These are phyloP conservation scores for Penicillium nordicum DNA, from an alignment of 2,329 filamentous ascomycete species.

Conservation along the genomic window DNA sequence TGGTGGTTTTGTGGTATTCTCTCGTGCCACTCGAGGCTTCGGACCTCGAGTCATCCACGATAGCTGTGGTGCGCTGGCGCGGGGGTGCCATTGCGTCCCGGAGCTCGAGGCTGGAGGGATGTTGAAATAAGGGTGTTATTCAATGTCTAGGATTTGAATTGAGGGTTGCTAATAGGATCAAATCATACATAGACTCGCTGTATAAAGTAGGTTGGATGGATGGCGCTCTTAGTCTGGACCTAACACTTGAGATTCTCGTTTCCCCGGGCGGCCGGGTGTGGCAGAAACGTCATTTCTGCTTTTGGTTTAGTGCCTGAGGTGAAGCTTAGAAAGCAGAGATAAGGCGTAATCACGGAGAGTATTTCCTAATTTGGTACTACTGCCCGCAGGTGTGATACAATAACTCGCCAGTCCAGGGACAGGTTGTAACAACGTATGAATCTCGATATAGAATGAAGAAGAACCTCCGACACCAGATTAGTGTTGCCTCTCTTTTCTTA, in stretches of 20 bases:
- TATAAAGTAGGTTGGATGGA: constrained; percentile 1
- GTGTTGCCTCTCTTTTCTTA: neutral
- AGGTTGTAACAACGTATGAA: too few relatives aligned
- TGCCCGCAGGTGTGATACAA: too few relatives aligned
- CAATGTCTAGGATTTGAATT: neutral
- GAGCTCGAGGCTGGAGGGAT: constrained; percentile 8
- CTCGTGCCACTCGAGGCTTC: constrained; percentile 47
- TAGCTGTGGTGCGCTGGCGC: constrained; percentile 40
- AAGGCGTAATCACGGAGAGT: neutral
- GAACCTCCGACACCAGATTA: neutral
- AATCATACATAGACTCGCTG: constrained; percentile 1
- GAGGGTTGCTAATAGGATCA: neutral
- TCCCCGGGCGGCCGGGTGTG: constrained; percentile 5
- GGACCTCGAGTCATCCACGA: constrained; percentile 46
- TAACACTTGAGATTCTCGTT: constrained; percentile 7
- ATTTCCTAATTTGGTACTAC: neutral
- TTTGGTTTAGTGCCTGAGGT: neutral
- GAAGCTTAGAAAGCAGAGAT: neutral
- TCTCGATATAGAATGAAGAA: too few relatives aligned
- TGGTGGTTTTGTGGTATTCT: constrained; percentile 34
- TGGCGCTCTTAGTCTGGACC: neutral
- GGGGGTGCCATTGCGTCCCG: constrained; percentile 43
- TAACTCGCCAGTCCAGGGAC: too few relatives aligned
- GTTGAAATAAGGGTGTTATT: neutral
- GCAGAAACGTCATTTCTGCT: constrained; percentile 11